A percentile compares a stretch with the other conserved stretches of the same genome.
Conservation (phyloP, 139 green algal genomes). For the Zygnema circumcarinatum region DNA sequence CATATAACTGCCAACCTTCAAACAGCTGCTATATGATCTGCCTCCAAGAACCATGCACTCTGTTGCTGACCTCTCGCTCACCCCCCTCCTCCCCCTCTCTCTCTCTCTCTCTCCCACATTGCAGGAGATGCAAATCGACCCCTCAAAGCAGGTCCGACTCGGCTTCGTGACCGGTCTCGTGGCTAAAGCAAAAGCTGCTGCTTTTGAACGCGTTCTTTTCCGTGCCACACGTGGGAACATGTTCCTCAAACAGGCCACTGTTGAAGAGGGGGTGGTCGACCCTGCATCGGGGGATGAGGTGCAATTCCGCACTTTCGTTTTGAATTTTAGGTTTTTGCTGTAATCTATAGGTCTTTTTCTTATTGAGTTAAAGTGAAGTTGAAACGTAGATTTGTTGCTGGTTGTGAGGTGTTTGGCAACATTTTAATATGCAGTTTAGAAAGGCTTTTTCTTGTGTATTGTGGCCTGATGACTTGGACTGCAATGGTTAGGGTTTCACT, state of each 20-base stretch:
- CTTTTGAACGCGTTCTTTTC: conserved; percentile 97
- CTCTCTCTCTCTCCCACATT: too few relatives aligned
- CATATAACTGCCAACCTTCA: too few relatives aligned
- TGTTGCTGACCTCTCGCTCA: too few relatives aligned
- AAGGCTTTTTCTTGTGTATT: too few relatives aligned
- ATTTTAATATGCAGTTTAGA: too few relatives aligned
- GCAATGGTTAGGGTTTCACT: too few relatives aligned
- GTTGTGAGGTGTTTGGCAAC: too few relatives aligned
- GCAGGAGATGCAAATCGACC: conserved; percentile 55
- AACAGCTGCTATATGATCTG: too few relatives aligned
- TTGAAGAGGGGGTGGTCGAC: conserved; percentile 77
- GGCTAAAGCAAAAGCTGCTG: conserved; percentile 77
- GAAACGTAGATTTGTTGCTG: background rate
- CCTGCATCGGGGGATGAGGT: conserved; percentile 81
- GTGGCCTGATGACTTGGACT: too few relatives aligned
- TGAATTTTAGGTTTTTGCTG: background rate
- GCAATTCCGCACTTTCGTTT: background rate
- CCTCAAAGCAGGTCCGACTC: conserved; percentile 72
- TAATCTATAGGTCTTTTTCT: background rate
- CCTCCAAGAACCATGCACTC: too few relatives aligned
- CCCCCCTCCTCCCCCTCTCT: too few relatives aligned
- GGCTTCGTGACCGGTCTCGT: conserved; percentile 92
- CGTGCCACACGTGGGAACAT: conserved; percentile 98
- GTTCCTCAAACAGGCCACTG: conserved; percentile 81
- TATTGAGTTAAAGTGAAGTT: background rate